Conservation (phyloP, 805 yeast species). For the Phaffomyces opuntiae region DNA sequence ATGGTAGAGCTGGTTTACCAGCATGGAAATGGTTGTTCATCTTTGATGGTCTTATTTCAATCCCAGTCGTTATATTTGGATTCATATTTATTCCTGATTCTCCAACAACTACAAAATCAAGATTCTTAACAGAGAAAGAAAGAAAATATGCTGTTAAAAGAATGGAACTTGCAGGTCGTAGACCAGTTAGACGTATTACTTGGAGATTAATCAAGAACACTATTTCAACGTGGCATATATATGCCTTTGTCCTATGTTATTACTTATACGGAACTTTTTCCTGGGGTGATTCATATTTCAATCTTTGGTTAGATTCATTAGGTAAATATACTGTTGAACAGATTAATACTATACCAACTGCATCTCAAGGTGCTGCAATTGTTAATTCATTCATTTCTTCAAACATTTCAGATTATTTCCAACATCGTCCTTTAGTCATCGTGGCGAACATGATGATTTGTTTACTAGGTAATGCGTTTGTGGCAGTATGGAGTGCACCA, state of each 20-base stretch:
- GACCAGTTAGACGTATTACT: constrained; percentile 5
- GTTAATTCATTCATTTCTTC: constrained; percentile 22
- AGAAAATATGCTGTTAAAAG: constrained; percentile 7
- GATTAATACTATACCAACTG: constrained; percentile 28
- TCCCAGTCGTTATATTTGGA: constrained; percentile 32
- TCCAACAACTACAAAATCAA: constrained; percentile 14
- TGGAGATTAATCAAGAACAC: constrained; percentile 4
- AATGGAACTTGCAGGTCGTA: constrained; percentile 11
- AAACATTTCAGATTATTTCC: constrained; percentile 24
- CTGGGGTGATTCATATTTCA: constrained; percentile 22
- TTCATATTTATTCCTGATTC: constrained; percentile 39
- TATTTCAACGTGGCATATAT: constrained; percentile 11
- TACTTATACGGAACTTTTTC: constrained; percentile 11
- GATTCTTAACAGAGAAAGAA: constrained; percentile 6
- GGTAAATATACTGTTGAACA: constrained; percentile 21
- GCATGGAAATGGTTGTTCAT: constrained; percentile 44
- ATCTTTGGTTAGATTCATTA: constrained; percentile 24
- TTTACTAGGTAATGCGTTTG: constrained; percentile 18
- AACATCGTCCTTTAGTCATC: constrained; percentile 25
- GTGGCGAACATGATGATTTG: constrained; percentile 15
- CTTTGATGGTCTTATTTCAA: constrained; percentile 25
- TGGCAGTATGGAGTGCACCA: constrained; percentile 21
- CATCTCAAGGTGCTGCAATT: constrained; percentile 25
- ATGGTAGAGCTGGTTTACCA: constrained; percentile 33
- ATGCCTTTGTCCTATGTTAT: constrained; percentile 9